Percentiles rank a stretch among this genome's conserved stretches.
Conservation (phyloP, 768 basidiomycete species). For the Podaxis pistillaris region DNA sequence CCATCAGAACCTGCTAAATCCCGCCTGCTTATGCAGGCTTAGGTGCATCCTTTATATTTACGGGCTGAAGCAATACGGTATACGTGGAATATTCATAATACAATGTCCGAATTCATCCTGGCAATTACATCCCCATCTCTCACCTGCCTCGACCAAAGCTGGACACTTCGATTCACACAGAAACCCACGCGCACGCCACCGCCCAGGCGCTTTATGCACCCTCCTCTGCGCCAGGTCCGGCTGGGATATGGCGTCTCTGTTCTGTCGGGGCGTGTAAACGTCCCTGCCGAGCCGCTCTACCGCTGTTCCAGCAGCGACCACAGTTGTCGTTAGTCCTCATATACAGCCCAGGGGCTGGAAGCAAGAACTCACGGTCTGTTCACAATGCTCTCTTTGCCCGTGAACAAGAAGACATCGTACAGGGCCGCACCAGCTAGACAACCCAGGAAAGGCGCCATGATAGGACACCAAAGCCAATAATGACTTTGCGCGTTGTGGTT, state of each 20-base stretch:
- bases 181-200: background rate
- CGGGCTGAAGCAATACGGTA: too few relatives aligned
- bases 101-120: background rate
- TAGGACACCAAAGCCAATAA: conserved; percentile 74
- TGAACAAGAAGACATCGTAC: conserved; percentile 61
- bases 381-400: conserved; percentile 51
- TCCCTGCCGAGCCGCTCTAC: background rate
- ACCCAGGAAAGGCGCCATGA: conserved; percentile 59
- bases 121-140: background rate
- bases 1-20: background rate
- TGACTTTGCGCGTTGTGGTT: conserved; percentile 36
- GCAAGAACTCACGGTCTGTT: conserved; percentile 47
- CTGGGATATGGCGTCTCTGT: background rate
- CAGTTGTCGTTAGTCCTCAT: background rate
- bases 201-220: background rate
- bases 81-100: background rate
- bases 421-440: conserved; percentile 50
- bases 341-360: background rate
- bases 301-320: background rate
- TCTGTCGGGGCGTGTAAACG: background rate
- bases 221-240: background rate
- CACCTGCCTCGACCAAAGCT: background rate
- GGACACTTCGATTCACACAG: too few relatives aligned
- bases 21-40: background rate
- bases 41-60: background rate